Base-by-base conservation (phyloP, 352 stramenopile species). In the Pythium scleroteichum region DNA sequence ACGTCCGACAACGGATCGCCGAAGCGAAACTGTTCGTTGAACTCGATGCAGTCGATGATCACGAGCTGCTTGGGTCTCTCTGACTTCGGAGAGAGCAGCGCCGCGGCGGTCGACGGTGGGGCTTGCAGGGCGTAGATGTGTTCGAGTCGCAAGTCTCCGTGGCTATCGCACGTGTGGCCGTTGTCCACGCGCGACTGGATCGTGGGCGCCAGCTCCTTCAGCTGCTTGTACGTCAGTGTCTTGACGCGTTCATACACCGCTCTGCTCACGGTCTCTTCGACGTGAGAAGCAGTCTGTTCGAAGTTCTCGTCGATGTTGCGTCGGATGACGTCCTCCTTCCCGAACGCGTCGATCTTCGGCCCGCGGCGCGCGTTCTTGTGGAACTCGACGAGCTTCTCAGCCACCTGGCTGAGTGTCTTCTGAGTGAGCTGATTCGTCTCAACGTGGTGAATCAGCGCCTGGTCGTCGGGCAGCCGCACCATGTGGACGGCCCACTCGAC, bases 21-120 rank as follows among this genome's bases (percentile, higher is more conserved):
- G 52, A 78, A 91, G 0, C 81, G 77, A 66, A 91, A 88, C 53
- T 88, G 76, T 70, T 91, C 81, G 51, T 91, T 91, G 62, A 91
- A 88, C 60, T 91, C 81, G 54, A 91, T 88, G 64, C 81, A 88
- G 44, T 91, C 81, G 49, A 91, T 62, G 49, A 88, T 69, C 23
- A 87, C 75, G 45, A 86, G 72, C 38, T 68, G 26, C 38, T 57
- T 50, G 26, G 59, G 29, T 8, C 24, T 50, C 22, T 55, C 29
- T 16, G 39, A 45, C 20, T 10, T 56, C 1, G 26, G 40, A n/a
- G 52, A 32, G 2, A 33, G 24, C 2, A 40, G 24, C 46, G 46
- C 46, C 23, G 46, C 26, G 16, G 17, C 26, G 16, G 14, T 27
- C 23, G 35, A 23, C n/a, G 29, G 48, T n/a, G 26, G 23, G 9